phyloP scores from a whole-genome alignment of 2,329 filamentous ascomycete genomes.

The Tolypocladium cylindrosporum region DNA sequence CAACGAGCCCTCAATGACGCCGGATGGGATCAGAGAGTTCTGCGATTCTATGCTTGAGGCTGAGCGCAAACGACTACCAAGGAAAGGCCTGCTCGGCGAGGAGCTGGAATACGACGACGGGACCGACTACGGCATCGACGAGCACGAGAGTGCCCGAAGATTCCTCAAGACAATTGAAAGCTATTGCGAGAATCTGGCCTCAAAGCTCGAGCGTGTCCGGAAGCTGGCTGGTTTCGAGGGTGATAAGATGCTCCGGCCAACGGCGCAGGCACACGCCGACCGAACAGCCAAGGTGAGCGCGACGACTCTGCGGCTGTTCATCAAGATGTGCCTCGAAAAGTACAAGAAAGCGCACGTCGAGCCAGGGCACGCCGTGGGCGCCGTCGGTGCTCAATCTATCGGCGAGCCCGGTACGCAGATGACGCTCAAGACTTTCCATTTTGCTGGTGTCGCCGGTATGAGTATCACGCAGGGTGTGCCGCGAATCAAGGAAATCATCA shows the following conservation, averaged over 20 bases:
- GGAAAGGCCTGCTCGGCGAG: constrained; percentile 51
- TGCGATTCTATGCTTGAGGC: constrained; percentile 58
- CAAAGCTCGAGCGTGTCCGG: constrained; percentile 47
- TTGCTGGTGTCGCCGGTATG: constrained; percentile 98
- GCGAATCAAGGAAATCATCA: constrained; percentile 99
- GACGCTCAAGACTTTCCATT: constrained; percentile 99
- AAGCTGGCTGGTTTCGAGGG: constrained; percentile 38
- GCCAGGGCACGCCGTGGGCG: constrained; percentile 90
- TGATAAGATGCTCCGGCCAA: constrained; percentile 9
- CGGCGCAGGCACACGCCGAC: constrained; percentile 40
- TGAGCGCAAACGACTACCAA: constrained; percentile 55
- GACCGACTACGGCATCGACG: constrained; percentile 60
- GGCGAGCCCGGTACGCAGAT: constrained; percentile 98
- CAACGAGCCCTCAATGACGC: constrained; percentile 59
- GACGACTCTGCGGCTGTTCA: constrained; percentile 63
- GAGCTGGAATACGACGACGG: constrained; percentile 59
- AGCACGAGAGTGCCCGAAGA: constrained; percentile 70
- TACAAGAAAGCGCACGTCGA: constrained; percentile 88
- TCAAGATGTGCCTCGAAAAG: constrained; percentile 75
- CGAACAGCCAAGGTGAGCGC: constrained; percentile 77
- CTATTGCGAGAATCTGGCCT: constrained; percentile 55
- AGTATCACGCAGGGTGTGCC: constrained; percentile 98
- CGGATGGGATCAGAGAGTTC: constrained; percentile 60
- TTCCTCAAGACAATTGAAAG: constrained; percentile 72
- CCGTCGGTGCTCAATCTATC: constrained; percentile 94